phyloP scores from a whole-genome alignment of 2,329 filamentous ascomycete genomes.

The Ophiocordyceps unilateralis region DNA sequence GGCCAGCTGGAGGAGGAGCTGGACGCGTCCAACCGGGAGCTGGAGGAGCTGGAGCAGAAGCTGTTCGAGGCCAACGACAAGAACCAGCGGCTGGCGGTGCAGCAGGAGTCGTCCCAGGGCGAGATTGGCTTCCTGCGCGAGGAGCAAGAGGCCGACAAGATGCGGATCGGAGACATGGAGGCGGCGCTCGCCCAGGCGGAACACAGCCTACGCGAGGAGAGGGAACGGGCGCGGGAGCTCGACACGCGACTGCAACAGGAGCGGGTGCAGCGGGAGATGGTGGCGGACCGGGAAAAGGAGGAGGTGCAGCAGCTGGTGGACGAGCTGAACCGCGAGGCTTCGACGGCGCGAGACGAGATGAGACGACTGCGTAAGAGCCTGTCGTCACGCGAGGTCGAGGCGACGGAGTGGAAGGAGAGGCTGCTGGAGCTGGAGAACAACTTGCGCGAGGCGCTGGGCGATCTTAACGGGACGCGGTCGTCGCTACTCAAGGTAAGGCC shows the following conservation, averaged over 20 bases:
- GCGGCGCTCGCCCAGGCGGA: constrained; percentile 66
- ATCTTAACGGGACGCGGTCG: constrained; percentile 71
- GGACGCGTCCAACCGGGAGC: constrained; percentile 67
- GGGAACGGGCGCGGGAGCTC: constrained; percentile 55
- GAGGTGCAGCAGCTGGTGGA: constrained; percentile 89
- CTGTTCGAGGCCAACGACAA: constrained; percentile 76
- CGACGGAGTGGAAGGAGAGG: constrained; percentile 78
- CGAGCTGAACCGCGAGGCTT: constrained; percentile 74
- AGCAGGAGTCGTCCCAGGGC: constrained; percentile 79
- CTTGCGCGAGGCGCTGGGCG: constrained; percentile 71
- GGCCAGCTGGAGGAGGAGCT: constrained; percentile 71
- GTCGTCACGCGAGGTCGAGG: constrained; percentile 71
- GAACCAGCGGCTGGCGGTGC: constrained; percentile 70
- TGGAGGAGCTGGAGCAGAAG: constrained; percentile 70
- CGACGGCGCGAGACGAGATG: constrained; percentile 69
- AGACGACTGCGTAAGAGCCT: constrained; percentile 68
- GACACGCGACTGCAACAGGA: constrained; percentile 65
- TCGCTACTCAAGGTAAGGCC: constrained; percentile 56
- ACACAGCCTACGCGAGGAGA: constrained; percentile 66
- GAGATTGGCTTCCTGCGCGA: constrained; percentile 92
- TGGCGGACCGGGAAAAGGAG: constrained; percentile 80
- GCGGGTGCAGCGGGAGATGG: constrained; percentile 68
- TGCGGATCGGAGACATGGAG: constrained; percentile 89
- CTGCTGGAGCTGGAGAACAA: constrained; percentile 81
- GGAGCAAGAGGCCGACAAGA: constrained; percentile 94